phyloP scores from a whole-genome alignment of 371 early-diverging fungal genomes.

The Zancudomyces culisetae region DNA sequence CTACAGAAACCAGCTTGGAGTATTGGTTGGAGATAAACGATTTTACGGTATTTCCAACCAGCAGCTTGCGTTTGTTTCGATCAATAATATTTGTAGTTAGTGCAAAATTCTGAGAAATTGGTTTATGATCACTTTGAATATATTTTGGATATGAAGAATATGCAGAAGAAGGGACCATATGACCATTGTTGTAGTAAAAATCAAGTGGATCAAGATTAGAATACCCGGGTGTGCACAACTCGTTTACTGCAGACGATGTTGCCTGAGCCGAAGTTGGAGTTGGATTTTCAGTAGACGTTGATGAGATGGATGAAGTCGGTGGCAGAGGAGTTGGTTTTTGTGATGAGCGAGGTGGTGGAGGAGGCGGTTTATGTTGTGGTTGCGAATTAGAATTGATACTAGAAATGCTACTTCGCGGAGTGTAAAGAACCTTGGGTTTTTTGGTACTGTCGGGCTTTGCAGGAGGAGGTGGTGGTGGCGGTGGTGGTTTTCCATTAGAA shows the following conservation, averaged over 20 bases:
- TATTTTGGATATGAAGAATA: constrained; percentile 14
- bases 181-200: too few relatives aligned
- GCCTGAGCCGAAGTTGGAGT: neutral
- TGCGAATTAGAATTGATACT: neutral
- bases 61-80: constrained; percentile 6
- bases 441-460: neutral
- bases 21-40: neutral
- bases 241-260: neutral
- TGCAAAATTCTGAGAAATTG: constrained; percentile 12
- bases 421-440: neutral
- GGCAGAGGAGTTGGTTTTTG: neutral
- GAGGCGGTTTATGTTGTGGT: neutral
- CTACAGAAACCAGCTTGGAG: neutral
- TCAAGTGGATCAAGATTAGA: too few relatives aligned
- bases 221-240: neutral
- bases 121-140: constrained; percentile 18
- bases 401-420: neutral
- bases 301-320: too few relatives aligned
- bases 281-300: neutral
- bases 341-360: neutral
- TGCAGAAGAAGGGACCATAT: constrained; percentile 8
- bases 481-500: neutral
- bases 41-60: neutral
- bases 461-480: neutral
- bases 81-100: constrained; percentile 9